phyloP scores from a whole-genome alignment of 2,329 filamentous ascomycete genomes.

The Botrytis galanthina region DNA sequence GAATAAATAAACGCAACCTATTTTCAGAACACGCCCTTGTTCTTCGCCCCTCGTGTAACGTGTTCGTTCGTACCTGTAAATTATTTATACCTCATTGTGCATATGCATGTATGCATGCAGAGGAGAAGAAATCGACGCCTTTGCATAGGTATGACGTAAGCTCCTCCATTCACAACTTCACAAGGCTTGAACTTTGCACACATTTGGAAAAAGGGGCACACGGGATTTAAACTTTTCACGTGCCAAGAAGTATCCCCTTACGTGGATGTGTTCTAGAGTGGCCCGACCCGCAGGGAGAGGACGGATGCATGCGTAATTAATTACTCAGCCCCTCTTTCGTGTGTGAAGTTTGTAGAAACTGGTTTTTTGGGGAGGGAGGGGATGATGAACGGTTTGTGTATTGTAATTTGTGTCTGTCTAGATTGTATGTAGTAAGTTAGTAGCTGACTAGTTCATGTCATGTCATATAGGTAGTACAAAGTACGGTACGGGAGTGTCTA shows the following conservation, averaged over 20 bases:
- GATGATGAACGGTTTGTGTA: not conserved
- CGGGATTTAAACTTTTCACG: not conserved
- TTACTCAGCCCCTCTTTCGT: not conserved
- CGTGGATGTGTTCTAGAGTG: conserved; percentile 1
- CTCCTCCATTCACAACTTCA: not conserved
- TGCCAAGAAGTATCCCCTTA: not conserved
- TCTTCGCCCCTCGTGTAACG: not conserved
- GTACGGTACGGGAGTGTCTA: not conserved
- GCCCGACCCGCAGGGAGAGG: not conserved
- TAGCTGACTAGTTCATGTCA: not conserved
- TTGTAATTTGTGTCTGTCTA: not conserved
- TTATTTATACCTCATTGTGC: conserved; percentile 6
- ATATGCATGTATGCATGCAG: not conserved
- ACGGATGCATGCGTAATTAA: not conserved
- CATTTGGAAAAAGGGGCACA: not conserved
- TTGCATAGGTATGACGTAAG: not conserved
- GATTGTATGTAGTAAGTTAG: not conserved
- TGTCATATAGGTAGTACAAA: not conserved
- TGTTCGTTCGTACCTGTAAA: not conserved
- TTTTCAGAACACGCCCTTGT: not conserved
- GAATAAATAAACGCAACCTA: not conserved
- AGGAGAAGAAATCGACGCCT: not conserved
- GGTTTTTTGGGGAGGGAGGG: not conserved
- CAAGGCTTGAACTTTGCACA: not conserved
- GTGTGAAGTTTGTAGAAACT: not conserved